Conservation (phyloP, 2,329 filamentous ascomycete genomes). For the Nemania sp. region DNA sequence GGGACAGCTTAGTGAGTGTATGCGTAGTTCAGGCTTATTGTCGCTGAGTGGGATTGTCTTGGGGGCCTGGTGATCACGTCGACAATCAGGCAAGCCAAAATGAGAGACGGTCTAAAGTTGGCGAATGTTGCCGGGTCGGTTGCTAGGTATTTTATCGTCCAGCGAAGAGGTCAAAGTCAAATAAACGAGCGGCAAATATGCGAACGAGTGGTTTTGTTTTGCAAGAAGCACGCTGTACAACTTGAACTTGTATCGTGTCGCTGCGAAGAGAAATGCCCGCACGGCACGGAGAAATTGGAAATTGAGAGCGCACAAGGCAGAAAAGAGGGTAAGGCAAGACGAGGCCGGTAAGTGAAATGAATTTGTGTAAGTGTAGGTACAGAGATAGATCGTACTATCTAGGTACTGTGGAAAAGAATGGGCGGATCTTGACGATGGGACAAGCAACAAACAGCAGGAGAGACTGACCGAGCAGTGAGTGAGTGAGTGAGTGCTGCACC, state of each 20-base stretch:
- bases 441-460: conserved; percentile 15
- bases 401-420: no score
- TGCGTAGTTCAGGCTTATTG: conserved; percentile 40
- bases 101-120: conserved; percentile 34
- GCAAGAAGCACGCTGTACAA: conserved; percentile 34
- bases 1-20: conserved; percentile 15
- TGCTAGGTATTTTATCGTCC: conserved; percentile 18
- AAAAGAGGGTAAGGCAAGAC: conserved; percentile 15
- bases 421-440: conserved; percentile 11
- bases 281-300: conserved; percentile 12
- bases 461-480: conserved; percentile 7
- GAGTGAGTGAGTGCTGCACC: neutral
- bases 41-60: conserved; percentile 45
- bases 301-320: neutral
- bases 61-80: conserved; percentile 51
- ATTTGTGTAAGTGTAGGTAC: neutral
- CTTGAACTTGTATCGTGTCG: conserved; percentile 22
- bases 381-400: neutral
- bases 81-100: conserved; percentile 51
- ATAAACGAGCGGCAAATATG: conserved; percentile 31
- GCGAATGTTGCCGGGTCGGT: conserved; percentile 30
- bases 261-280: conserved; percentile 18
- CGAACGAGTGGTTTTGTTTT: conserved; percentile 9
- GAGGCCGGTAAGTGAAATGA: conserved; percentile 8
- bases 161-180: conserved; percentile 40